Conservation (phyloP, 2,329 filamentous ascomycete species). For the Pyricularia grisea region DNA sequence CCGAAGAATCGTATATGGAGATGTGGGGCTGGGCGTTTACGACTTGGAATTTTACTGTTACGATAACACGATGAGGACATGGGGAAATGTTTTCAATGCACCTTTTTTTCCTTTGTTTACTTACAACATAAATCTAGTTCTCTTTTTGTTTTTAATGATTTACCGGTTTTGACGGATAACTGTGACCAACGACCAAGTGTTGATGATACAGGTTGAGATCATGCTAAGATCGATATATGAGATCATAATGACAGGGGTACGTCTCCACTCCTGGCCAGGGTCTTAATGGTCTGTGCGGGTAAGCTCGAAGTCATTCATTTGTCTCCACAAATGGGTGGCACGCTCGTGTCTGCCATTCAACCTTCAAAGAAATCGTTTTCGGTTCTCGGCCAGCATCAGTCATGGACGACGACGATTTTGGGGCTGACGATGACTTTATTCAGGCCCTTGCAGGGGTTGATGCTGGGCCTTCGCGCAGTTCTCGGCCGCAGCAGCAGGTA, state of each 20-base stretch:
- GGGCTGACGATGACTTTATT: conserved; percentile 46
- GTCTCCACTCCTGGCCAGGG: background rate
- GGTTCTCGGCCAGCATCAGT: background rate
- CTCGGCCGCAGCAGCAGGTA: conserved; percentile 8
- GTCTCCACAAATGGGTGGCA: background rate
- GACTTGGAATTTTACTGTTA: background rate
- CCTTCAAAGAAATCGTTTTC: background rate
- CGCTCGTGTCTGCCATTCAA: background rate
- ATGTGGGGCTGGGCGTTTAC: background rate
- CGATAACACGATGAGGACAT: background rate
- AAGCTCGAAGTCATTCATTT: background rate
- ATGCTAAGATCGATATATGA: background rate
- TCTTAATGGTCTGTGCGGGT: background rate
- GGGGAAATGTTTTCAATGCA: background rate
- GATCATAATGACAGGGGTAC: background rate
- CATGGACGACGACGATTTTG: conserved; percentile 38
- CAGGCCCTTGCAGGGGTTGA: conserved; percentile 45
- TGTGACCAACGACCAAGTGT: background rate
- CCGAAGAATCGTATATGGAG: background rate
- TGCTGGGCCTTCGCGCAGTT: conserved; percentile 9
- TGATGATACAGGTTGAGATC: background rate
- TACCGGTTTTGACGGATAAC: background rate
- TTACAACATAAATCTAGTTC: background rate
- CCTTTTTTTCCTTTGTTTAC: background rate
- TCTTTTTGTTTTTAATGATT: background rate